Evolutionary conservation across 2,329 filamentous ascomycete genomes (phyloP).

Genomic region (Rutstroemia sp.): DNA sequence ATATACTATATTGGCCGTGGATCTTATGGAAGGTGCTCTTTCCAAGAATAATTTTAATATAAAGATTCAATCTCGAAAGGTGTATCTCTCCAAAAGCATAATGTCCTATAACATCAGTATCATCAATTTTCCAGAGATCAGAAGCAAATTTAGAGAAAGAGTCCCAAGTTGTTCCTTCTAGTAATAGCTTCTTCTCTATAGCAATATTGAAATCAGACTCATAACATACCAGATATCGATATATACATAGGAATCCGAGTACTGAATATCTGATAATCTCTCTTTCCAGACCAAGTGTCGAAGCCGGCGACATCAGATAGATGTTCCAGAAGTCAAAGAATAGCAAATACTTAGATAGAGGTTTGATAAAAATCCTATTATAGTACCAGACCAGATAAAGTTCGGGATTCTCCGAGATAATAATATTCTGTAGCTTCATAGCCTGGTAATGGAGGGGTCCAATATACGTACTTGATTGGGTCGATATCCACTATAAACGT

Average conservation of each 20-base stretch:
- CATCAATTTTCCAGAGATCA: neutral
- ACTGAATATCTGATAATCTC: slow-evolving; percentile 1
- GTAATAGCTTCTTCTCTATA: neutral
- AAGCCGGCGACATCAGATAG: slow-evolving; percentile 11
- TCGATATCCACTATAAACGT: slow-evolving; percentile 1
- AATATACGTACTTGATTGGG: neutral
- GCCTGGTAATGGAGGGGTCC: slow-evolving; percentile 15
- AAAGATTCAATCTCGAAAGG: slow-evolving; percentile 19
- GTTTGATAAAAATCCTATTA: slow-evolving; percentile 28
- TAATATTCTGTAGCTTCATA: slow-evolving; percentile 25
- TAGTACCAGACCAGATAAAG: slow-evolving; percentile 31
- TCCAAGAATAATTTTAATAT: slow-evolving; percentile 18
- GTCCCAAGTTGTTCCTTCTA: neutral
- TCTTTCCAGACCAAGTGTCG: neutral
- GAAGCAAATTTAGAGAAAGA: neutral
- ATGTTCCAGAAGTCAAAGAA: slow-evolving; percentile 24
- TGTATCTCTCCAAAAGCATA: slow-evolving; percentile 9
- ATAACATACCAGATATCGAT: slow-evolving; percentile 26
- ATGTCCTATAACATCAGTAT: neutral
- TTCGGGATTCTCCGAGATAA: slow-evolving; percentile 30
- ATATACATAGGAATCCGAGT: slow-evolving; percentile 30
- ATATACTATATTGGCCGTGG: slow-evolving; percentile 20
- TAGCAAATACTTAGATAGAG: slow-evolving; percentile 26
- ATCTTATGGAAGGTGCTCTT: slow-evolving; percentile 21
- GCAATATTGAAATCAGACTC: slow-evolving; percentile 32